Percentiles rank a stretch among this genome's conserved stretches.
phyloP scores from a whole-genome alignment of 2,329 filamentous ascomycete genomes.

The Sclerotinia trifoliorum region DNA sequence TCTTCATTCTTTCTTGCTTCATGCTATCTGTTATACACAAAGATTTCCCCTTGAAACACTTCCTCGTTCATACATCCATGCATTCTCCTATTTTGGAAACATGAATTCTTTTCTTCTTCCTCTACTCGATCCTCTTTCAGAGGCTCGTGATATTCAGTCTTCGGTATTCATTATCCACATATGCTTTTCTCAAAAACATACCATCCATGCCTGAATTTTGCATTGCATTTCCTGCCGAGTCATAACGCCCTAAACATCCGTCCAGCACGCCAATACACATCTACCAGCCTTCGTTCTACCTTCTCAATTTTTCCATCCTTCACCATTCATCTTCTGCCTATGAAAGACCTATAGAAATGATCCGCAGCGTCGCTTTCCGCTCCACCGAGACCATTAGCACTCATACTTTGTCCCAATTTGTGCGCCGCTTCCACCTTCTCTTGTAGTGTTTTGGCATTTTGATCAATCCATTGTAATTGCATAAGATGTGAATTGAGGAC shows the following conservation, averaged over 20 bases:
- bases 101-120: neutral
- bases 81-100: neutral
- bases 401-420: conserved; percentile 67
- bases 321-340: conserved; percentile 57
- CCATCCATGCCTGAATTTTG: conserved; percentile 11
- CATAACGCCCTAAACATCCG: conserved; percentile 16
- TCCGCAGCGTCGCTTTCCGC: conserved; percentile 72
- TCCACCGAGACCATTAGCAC: conserved; percentile 53
- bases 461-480: conserved; percentile 91
- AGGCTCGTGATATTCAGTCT: neutral
- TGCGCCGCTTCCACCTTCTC: conserved; percentile 80
- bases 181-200: conserved; percentile 4
- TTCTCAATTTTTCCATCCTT: neutral
- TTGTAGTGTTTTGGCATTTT: conserved; percentile 76
- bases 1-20: conserved; percentile 9
- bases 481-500: conserved; percentile 91
- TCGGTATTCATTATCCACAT: conserved; percentile 16
- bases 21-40: conserved; percentile 8
- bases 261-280: neutral
- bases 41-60: neutral
- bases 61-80: neutral
- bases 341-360: conserved; percentile 87
- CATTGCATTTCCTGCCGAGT: conserved; percentile 6
- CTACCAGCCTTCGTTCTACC: neutral
- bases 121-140: neutral